These are phyloP conservation scores for Fraxinus quadrangulata DNA, from an alignment of 257 asterid species.

Conservation along the genomic window DNA sequence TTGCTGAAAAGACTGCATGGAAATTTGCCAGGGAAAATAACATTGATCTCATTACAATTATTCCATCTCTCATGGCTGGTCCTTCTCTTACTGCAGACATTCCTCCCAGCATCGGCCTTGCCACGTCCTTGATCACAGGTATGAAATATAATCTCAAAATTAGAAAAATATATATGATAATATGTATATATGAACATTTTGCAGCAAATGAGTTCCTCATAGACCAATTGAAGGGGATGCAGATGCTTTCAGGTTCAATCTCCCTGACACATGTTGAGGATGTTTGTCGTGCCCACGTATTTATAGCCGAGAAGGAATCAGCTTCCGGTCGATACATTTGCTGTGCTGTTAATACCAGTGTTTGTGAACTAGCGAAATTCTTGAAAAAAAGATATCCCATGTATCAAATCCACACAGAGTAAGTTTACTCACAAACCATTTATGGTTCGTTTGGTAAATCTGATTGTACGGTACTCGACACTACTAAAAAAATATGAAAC, in stretches of 20 bases:
- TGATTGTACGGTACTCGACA: background rate
- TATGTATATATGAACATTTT: background rate
- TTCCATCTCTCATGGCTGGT: constrained; percentile 34
- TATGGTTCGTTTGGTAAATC: background rate
- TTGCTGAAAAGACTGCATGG: constrained; percentile 40
- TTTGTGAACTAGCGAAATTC: background rate
- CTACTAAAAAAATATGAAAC: background rate
- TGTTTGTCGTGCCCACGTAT: constrained; percentile 6
- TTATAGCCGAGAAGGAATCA: constrained; percentile 33
- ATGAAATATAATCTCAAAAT: background rate
- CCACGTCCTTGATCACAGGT: constrained; percentile 26
- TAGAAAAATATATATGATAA: too few relatives aligned
- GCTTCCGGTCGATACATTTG: background rate
- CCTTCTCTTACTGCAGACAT: constrained; percentile 25
- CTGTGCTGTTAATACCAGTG: background rate
- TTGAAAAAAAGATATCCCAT: background rate
- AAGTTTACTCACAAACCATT: background rate
- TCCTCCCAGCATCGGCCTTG: constrained; percentile 28
- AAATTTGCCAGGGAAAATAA: constrained; percentile 30
- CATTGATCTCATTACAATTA: constrained; percentile 27
- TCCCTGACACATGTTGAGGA: background rate
- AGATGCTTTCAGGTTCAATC: background rate
- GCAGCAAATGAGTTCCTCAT: background rate
- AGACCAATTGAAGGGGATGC: background rate
- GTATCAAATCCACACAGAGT: background rate